phyloP scores from a whole-genome alignment of 2,329 filamentous ascomycete species.

The Chaetothyriales sp. region DNA sequence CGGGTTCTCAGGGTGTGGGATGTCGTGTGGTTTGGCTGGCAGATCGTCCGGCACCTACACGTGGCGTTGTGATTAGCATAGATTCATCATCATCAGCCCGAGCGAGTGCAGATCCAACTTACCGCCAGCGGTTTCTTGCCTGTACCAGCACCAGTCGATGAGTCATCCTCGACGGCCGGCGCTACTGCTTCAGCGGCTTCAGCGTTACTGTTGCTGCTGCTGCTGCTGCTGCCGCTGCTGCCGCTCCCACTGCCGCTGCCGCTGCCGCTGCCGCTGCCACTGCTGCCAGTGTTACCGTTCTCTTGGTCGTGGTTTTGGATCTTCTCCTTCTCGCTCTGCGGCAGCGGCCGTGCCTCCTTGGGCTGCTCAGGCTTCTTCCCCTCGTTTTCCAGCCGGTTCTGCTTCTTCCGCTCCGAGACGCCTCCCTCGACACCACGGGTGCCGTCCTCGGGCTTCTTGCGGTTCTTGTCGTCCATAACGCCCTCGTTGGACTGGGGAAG shows the following conservation, averaged over 20 bases:
- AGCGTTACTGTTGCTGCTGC: neutral
- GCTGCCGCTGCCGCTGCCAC: neutral
- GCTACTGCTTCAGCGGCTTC: conserved; percentile 21
- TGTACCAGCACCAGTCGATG: neutral
- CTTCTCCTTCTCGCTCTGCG: conserved; percentile 65
- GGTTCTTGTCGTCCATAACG: conserved; percentile 81
- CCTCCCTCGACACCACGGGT: conserved; percentile 81
- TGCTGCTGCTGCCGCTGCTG: neutral
- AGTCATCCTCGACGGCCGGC: conserved; percentile 20
- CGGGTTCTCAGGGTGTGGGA: conserved; percentile 51
- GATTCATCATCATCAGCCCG: too few relatives aligned
- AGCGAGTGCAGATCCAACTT: neutral
- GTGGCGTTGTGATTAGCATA: conserved; percentile 2
- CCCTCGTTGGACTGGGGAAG: conserved; percentile 51
- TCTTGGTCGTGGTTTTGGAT: conserved; percentile 23
- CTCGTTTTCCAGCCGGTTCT: conserved; percentile 52
- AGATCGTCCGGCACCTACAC: conserved; percentile 64
- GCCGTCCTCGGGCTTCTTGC: conserved; percentile 62
- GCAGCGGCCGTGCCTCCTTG: conserved; percentile 69
- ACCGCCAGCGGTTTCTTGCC: neutral
- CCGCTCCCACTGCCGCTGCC: neutral
- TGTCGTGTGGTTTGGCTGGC: conserved; percentile 61
- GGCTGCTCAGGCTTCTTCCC: conserved; percentile 67
- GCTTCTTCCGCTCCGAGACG: conserved; percentile 74
- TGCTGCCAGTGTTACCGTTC: neutral